These are phyloP conservation scores for Musa balbisiana DNA, from an alignment of 202 grass and related monocot species.

Conservation along the genomic window DNA sequence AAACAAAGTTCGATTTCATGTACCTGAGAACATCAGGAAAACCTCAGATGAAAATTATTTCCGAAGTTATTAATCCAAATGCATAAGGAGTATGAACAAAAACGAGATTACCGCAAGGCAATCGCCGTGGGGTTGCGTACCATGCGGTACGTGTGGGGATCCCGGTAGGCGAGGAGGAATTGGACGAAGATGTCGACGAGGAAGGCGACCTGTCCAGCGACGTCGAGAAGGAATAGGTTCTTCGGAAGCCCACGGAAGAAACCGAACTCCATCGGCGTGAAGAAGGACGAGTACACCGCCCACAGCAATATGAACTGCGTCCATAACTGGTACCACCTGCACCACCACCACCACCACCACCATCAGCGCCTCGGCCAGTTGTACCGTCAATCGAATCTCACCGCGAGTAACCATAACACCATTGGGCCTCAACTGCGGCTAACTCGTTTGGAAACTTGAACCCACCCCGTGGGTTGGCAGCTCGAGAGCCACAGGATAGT, in stretches of 20 bases:
- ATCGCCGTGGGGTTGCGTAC: constrained; percentile 42
- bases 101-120: constrained; percentile 39
- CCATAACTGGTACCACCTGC: constrained; percentile 75
- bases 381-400: background rate
- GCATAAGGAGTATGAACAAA: background rate
- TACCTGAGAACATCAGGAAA: constrained; percentile 36
- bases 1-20: constrained; percentile 66
- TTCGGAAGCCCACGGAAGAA: constrained; percentile 82
- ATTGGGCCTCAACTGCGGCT: too few species aligned
- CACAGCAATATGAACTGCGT: constrained; percentile 67
- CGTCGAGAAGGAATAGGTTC: constrained; percentile 76
- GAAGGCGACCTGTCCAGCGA: constrained; percentile 68
- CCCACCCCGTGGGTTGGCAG: too few species aligned
- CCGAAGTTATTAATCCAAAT: background rate
- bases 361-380: background rate
- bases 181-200: constrained; percentile 62
- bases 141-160: constrained; percentile 65
- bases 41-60: background rate
- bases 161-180: constrained; percentile 75
- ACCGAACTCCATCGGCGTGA: constrained; percentile 85
- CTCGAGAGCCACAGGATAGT: too few species aligned
- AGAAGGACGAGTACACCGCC: constrained; percentile 89
- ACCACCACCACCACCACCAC: background rate
- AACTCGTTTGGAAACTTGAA: too few species aligned
- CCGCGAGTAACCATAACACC: background rate